phyloP scores from a whole-genome alignment of 1,284 basidiomycete species.

The Pseudozyma pruni region DNA sequence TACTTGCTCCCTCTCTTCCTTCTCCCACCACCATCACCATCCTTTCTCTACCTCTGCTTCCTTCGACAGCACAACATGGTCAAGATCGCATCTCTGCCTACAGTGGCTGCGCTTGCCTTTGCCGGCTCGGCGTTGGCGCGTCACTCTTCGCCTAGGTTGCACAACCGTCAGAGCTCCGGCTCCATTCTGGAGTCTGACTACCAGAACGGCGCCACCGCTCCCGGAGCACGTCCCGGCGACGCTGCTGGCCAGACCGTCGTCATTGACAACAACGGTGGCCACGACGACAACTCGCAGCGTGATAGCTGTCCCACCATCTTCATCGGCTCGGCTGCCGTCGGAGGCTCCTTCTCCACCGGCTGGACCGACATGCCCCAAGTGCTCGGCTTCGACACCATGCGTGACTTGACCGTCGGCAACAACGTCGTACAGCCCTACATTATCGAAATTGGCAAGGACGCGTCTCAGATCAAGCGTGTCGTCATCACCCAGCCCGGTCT shows the following conservation, averaged over 20 bases:
- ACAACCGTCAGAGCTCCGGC: slow-evolving; percentile 36
- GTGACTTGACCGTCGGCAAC: slow-evolving; percentile 44
- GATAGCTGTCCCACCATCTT: slow-evolving; percentile 57
- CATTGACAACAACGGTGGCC: slow-evolving; percentile 48
- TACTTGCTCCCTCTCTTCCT: not conserved
- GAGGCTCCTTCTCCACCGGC: slow-evolving; percentile 45
- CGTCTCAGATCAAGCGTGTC: slow-evolving; percentile 53
- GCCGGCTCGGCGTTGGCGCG: slow-evolving; percentile 23
- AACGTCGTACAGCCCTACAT: slow-evolving; percentile 54
- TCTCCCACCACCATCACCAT: not conserved
- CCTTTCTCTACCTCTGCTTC: not conserved
- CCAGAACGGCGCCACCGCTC: slow-evolving; percentile 53
- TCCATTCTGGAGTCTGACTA: slow-evolving; percentile 52
- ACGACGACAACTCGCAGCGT: slow-evolving; percentile 57
- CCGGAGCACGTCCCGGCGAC: slow-evolving; percentile 48
- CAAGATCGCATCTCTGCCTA: slow-evolving; percentile 13
- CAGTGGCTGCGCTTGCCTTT: slow-evolving; percentile 25
- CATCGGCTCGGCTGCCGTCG: slow-evolving; percentile 57
- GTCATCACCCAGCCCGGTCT: slow-evolving; percentile 55
- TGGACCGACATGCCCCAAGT: slow-evolving; percentile 60
- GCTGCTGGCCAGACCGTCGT: slow-evolving; percentile 55
- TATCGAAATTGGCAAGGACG: slow-evolving; percentile 34
- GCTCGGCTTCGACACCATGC: slow-evolving; percentile 59
- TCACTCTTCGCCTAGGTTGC: slow-evolving; percentile 8
- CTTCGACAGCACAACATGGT: slow-evolving; percentile 15